A percentile compares a stretch with the other conserved stretches of the same genome.
These are phyloP conservation scores for Colletotrichum neosansevieriae DNA, from an alignment of 2,329 filamentous ascomycete genomes.

Conservation along the genomic window DNA sequence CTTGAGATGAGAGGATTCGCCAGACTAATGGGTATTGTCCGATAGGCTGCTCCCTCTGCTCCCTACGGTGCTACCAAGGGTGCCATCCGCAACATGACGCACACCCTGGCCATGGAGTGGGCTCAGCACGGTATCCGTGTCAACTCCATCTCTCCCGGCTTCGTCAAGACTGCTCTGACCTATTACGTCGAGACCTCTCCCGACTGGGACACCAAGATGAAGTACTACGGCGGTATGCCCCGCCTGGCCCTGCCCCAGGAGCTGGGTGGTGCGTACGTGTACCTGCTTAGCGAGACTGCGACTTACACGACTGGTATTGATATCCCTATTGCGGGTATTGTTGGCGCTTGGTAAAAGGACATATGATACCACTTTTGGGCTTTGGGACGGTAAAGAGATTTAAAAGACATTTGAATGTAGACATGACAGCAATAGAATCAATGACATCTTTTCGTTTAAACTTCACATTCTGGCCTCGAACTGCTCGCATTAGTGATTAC, in stretches of 20 bases:
- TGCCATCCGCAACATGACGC: slow-evolving; percentile 55
- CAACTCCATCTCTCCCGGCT: slow-evolving; percentile 60
- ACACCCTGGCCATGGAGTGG: slow-evolving; percentile 61
- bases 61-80: slow-evolving; percentile 60
- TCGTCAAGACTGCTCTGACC: slow-evolving; percentile 59
- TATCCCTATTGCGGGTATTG: slow-evolving; percentile 56
- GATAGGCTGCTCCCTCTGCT: slow-evolving; percentile 60
- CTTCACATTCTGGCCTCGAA: neutral
- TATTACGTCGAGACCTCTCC: slow-evolving; percentile 64
- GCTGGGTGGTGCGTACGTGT: slow-evolving; percentile 69
- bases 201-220: slow-evolving; percentile 68
- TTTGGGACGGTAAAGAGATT: slow-evolving; percentile 3
- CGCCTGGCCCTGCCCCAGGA: slow-evolving; percentile 65
- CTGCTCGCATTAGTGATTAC: neutral
- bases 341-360: slow-evolving; percentile 42
- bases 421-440: slow-evolving; percentile 26
- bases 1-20: no score
- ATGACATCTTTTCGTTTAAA: slow-evolving; percentile 10
- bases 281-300: slow-evolving; percentile 64
- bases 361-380: slow-evolving; percentile 8
- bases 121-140: slow-evolving; percentile 59
- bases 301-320: slow-evolving; percentile 63
- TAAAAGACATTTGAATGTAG: slow-evolving; percentile 14
- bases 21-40: neutral
- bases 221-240: slow-evolving; percentile 70